These are phyloP conservation scores for Artomyces pyxidatus DNA, from an alignment of 768 basidiomycete genomes.

Conservation along the genomic window DNA sequence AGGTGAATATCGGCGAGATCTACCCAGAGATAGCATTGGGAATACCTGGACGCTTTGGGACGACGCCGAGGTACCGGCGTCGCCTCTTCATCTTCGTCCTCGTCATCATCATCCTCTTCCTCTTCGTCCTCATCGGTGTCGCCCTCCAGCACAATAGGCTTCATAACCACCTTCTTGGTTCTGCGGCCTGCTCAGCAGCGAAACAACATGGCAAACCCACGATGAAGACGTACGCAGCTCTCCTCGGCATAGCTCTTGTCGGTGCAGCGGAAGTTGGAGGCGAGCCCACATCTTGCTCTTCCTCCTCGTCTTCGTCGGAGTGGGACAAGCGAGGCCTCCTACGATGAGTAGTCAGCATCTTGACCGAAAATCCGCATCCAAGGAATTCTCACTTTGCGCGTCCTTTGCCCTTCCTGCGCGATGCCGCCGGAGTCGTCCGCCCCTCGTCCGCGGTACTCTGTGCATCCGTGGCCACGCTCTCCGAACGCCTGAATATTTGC, in stretches of 20 bases:
- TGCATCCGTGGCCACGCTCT: slow-evolving; percentile 42
- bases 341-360: background rate
- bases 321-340: slow-evolving; percentile 53
- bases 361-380: background rate
- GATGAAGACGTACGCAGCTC: slow-evolving; percentile 44
- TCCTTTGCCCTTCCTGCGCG: slow-evolving; percentile 28
- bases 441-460: slow-evolving; percentile 25
- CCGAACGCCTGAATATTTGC: slow-evolving; percentile 40
- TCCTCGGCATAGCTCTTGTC: slow-evolving; percentile 46
- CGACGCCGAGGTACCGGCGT: slow-evolving; percentile 13
- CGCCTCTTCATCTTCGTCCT: slow-evolving; percentile 6
- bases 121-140: slow-evolving; percentile 29
- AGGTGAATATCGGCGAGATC: background rate
- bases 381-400: slow-evolving; percentile 20
- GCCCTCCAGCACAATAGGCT: slow-evolving; percentile 17
- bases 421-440: slow-evolving; percentile 11
- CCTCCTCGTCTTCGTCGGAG: slow-evolving; percentile 39
- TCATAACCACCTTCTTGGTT: slow-evolving; percentile 14
- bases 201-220: slow-evolving; percentile 28
- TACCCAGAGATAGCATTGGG: background rate
- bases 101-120: slow-evolving; percentile 16
- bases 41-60: background rate
- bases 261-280: slow-evolving; percentile 32
- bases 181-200: slow-evolving; percentile 15
- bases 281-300: slow-evolving; percentile 24